A percentile compares a stretch with the other conserved stretches of the same genome.
Conservation (phyloP, 2,329 filamentous ascomycete species). For the Alternaria gaisen region DNA sequence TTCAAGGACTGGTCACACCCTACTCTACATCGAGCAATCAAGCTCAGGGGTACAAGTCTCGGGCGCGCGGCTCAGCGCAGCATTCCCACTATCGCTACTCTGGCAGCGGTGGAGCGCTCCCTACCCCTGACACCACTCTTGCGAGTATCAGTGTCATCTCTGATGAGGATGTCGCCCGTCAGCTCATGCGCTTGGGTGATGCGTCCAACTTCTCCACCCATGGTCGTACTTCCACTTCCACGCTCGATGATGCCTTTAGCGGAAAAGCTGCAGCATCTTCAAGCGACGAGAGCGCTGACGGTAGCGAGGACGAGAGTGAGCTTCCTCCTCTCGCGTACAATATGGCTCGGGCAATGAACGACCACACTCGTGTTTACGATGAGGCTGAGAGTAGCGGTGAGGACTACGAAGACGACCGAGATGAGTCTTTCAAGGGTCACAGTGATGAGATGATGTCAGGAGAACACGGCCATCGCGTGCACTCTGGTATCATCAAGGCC, state of each 20-base stretch:
- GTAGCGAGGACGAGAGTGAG: slow-evolving; percentile 66
- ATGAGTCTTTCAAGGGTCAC: slow-evolving; percentile 64
- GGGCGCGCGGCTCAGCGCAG: slow-evolving; percentile 48
- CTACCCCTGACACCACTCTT: slow-evolving; percentile 96
- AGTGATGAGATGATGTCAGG: slow-evolving; percentile 57
- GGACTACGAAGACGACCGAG: slow-evolving; percentile 63
- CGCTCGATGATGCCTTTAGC: slow-evolving; percentile 91
- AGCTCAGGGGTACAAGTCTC: slow-evolving; percentile 45
- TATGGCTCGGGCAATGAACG: slow-evolving; percentile 29
- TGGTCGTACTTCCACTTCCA: slow-evolving; percentile 91
- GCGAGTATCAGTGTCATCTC: slow-evolving; percentile 85
- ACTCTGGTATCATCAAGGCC: slow-evolving; percentile 48
- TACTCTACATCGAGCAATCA: slow-evolving; percentile 48
- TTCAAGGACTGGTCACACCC: slow-evolving; percentile 48
- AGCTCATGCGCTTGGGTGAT: slow-evolving; percentile 94
- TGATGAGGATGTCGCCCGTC: slow-evolving; percentile 96
- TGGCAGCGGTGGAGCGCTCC: slow-evolving; percentile 70
- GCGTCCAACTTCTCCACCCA: slow-evolving; percentile 88
- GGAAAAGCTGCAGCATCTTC: slow-evolving; percentile 71
- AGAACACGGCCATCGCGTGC: slow-evolving; percentile 54
- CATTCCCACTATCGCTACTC: slow-evolving; percentile 54
- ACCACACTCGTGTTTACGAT: slow-evolving; percentile 57
- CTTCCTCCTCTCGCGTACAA: slow-evolving; percentile 50
- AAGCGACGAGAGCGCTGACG: slow-evolving; percentile 73
- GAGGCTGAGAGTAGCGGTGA: slow-evolving; percentile 67